Conservation (phyloP, 2,329 filamentous ascomycete species). For the Penicillium thymicola region DNA sequence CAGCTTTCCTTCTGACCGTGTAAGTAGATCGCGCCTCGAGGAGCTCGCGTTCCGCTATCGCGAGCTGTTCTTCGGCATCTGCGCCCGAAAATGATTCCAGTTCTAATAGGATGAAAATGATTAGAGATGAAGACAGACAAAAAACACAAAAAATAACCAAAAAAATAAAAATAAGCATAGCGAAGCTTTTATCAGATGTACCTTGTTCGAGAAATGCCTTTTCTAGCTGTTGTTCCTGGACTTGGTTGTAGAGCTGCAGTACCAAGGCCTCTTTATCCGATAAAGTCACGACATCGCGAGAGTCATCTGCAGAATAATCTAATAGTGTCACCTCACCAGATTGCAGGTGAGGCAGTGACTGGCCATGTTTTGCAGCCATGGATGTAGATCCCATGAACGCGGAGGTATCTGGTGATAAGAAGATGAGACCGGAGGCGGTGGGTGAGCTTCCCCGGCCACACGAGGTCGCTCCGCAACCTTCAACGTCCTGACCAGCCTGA, state of each 20-base stretch:
- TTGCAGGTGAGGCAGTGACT: constrained; percentile 32
- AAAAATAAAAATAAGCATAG: not conserved
- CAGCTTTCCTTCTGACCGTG: constrained; percentile 65
- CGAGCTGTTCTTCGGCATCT: constrained; percentile 52
- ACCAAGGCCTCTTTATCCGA: constrained; percentile 65
- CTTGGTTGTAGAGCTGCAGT: constrained; percentile 66
- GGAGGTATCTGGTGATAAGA: constrained; percentile 31
- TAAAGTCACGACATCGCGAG: constrained; percentile 53
- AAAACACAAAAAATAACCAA: not conserved
- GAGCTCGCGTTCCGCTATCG: constrained; percentile 60
- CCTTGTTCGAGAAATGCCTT: constrained; percentile 60
- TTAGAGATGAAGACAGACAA: not conserved
- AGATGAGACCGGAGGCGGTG: constrained; percentile 21
- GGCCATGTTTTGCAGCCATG: constrained; percentile 37
- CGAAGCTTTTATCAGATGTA: constrained; percentile 16
- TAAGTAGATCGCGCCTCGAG: constrained; percentile 69
- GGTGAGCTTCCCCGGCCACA: constrained; percentile 13
- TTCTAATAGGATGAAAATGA: constrained; percentile 22
- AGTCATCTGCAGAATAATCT: constrained; percentile 44
- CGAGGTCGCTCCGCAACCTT: constrained; percentile 1
- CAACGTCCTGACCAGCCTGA: constrained; percentile 3
- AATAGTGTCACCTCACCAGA: constrained; percentile 35
- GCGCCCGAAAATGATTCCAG: constrained; percentile 44
- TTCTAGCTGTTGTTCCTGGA: constrained; percentile 70
- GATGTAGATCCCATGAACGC: constrained; percentile 27